A percentile compares a stretch with the other conserved stretches of the same genome.
Conservation (phyloP, 306 rosid genomes). For the Cyclanthera cordifolia region DNA sequence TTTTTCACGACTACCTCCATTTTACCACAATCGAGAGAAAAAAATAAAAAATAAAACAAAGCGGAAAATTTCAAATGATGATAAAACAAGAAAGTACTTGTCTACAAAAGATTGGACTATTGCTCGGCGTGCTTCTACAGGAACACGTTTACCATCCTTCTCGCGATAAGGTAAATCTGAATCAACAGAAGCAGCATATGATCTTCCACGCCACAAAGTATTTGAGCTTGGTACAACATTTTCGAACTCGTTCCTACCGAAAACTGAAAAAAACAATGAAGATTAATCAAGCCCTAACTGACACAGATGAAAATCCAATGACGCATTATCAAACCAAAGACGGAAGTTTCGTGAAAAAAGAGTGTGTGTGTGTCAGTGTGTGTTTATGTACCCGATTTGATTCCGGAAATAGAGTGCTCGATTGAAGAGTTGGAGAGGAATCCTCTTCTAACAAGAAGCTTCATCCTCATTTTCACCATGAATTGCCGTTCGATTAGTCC, state of each 20-base stretch:
- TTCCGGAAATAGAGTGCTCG: neutral
- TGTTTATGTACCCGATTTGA: neutral
- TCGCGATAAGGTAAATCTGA: neutral
- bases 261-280: neutral
- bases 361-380: neutral
- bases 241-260: neutral
- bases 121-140: neutral
- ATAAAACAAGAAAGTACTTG: neutral
- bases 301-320: neutral
- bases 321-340: neutral
- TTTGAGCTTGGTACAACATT: neutral
- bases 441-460: neutral
- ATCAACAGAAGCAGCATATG: conserved; percentile 1
- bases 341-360: neutral
- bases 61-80: neutral
- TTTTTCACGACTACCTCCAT: neutral
- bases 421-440: neutral
- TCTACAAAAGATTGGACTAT: conserved; percentile 9
- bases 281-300: neutral
- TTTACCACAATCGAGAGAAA: neutral
- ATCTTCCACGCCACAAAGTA: conserved; percentile 6
- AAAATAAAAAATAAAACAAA: neutral
- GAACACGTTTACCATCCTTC: neutral
- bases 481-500: neutral
- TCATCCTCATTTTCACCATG: neutral